Conservation (phyloP, 495 filamentous ascomycete species). For the Penicillium lagena region DNA sequence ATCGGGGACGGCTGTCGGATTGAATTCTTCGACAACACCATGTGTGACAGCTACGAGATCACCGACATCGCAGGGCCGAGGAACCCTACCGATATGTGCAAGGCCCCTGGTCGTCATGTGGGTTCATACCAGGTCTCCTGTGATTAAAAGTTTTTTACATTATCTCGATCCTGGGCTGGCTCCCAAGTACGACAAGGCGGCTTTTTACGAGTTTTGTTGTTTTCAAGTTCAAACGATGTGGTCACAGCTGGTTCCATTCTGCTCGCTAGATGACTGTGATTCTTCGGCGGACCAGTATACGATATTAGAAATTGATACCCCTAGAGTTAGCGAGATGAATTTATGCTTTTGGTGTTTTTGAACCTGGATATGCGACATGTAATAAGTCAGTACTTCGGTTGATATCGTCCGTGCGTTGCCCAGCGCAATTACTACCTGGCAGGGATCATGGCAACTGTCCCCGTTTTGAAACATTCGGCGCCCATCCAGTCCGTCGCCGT, state of each 20-base stretch:
- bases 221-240: too few species aligned
- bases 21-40: conserved; percentile 24
- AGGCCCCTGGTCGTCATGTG: conserved; percentile 7
- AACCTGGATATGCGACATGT: not conserved
- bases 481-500: too few species aligned
- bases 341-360: not conserved
- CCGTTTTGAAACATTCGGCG: too few species aligned
- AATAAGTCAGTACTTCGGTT: too few species aligned
- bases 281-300: not conserved
- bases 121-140: conserved; percentile 25
- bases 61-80: conserved; percentile 10
- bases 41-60: conserved; percentile 17
- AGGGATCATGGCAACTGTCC: too few species aligned
- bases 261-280: not conserved
- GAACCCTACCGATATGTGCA: conserved; percentile 7
- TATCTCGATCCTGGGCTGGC: too few species aligned
- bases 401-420: too few species aligned
- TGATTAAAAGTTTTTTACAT: not conserved
- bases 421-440: too few species aligned
- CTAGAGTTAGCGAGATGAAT: conserved; percentile 3
- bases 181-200: too few species aligned
- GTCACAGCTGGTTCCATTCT: too few species aligned
- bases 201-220: too few species aligned
- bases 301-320: conserved; percentile 5
- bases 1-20: conserved; percentile 14